phyloP scores from a whole-genome alignment of 2,329 filamentous ascomycete genomes.

The Cucurbitaria berberidis region DNA sequence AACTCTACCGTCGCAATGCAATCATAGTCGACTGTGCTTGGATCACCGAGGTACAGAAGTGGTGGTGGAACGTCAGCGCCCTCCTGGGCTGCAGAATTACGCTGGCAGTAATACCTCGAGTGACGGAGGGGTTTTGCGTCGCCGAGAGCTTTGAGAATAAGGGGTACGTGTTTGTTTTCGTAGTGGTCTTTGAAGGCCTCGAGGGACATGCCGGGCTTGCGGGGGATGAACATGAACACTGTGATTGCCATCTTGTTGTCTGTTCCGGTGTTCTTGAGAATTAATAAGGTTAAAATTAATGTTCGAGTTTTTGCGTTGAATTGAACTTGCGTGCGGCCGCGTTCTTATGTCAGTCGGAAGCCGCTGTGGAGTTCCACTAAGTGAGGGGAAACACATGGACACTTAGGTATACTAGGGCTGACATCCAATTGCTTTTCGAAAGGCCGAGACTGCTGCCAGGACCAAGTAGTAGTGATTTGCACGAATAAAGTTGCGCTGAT shows the following conservation, averaged over 20 bases:
- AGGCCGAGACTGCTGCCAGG: too few relatives aligned
- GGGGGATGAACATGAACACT: conserved; percentile 23
- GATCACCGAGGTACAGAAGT: conserved; percentile 11
- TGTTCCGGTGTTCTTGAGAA: not conserved
- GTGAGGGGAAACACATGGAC: too few relatives aligned
- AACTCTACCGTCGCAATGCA: conserved; percentile 28
- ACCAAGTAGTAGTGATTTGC: too few relatives aligned
- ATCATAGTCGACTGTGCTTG: conserved; percentile 20
- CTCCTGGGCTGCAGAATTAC: conserved; percentile 2
- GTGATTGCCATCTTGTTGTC: conserved; percentile 21
- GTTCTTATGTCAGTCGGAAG: too few relatives aligned
- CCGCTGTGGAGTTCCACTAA: too few relatives aligned
- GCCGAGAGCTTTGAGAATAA: conserved; percentile 27
- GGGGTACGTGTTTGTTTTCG: conserved; percentile 29
- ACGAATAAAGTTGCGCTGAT: too few relatives aligned
- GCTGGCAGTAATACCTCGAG: conserved; percentile 31
- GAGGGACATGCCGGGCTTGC: conserved; percentile 23
- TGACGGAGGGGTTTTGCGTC: conserved; percentile 27
- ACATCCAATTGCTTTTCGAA: too few relatives aligned
- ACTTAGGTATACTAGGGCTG: too few relatives aligned
- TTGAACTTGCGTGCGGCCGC: not conserved
- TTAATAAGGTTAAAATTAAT: not conserved
- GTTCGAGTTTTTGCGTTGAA: not conserved
- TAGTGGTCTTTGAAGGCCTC: conserved; percentile 30
- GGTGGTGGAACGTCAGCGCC: conserved; percentile 6